phyloP scores from a whole-genome alignment of 495 filamentous ascomycete species.

The Penicillium subrubescens region DNA sequence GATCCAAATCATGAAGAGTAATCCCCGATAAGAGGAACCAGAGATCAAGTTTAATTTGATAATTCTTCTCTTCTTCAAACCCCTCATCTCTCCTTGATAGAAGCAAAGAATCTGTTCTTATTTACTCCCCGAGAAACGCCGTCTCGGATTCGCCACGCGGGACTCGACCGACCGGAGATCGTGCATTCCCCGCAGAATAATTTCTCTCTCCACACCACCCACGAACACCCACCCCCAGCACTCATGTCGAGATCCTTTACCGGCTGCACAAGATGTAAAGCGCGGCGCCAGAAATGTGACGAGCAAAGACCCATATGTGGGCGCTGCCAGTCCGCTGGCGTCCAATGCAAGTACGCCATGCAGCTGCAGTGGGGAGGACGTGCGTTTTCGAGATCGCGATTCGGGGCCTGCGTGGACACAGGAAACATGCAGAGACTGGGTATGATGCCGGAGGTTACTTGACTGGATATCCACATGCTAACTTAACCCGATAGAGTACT shows the following conservation, averaged over 20 bases:
- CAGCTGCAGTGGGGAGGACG: conserved; percentile 45
- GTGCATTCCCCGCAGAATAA: conserved; percentile 31
- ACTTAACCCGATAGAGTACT: conserved; percentile 38
- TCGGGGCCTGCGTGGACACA: conserved; percentile 46
- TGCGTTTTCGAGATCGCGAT: conserved; percentile 49
- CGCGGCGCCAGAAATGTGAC: conserved; percentile 50
- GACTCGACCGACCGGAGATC: conserved; percentile 14
- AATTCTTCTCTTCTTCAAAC: not conserved
- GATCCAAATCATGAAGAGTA: not conserved
- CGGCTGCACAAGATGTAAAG: conserved; percentile 50
- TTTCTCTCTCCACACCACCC: conserved; percentile 11
- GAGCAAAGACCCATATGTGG: conserved; percentile 43
- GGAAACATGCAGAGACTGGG: conserved; percentile 50
- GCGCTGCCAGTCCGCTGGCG: conserved; percentile 39
- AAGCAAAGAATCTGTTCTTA: not conserved
- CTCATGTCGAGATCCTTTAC: conserved; percentile 52
- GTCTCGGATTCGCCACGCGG: conserved; percentile 19
- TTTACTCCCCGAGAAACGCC: conserved; percentile 8
- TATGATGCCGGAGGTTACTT: conserved; percentile 11
- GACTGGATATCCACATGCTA: not conserved
- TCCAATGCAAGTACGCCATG: conserved; percentile 42
- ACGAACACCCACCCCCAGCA: conserved; percentile 16
- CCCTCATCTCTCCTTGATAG: not conserved
- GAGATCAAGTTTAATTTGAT: conserved; percentile 1
- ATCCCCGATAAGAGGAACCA: not conserved